Evolutionary conservation across 495 filamentous ascomycete genomes (phyloP), one percentile per base, ranked within the genome.

Genomic region (Penicillium lagena): DNA sequence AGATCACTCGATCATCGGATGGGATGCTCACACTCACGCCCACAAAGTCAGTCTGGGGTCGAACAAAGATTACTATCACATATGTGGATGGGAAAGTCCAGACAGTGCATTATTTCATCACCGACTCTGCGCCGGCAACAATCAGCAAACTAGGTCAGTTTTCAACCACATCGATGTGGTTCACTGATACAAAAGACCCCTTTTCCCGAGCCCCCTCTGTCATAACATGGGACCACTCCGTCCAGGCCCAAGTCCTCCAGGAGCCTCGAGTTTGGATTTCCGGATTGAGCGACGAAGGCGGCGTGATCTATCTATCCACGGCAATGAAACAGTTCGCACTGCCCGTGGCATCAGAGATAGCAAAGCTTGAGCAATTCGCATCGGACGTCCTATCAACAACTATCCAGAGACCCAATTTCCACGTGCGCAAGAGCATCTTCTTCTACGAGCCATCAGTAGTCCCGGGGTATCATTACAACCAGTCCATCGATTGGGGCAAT

Each of bases 251-350:
- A 15, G 72, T 75, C 32, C 53, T 64, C 2, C 73, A 78, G 47
- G 73, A 78, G 31, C 50, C 58, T 7, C 67, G 75, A 1, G 72
- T 73, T 13, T 78, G 75, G 75, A 75, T 77, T 17, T 64, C 72
- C 7, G 73, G 73, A 2, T 58, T 77, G 6, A 73, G 67, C 46
- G 72, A 77, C 42, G 75, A 78, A 63, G 74, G 68, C 12, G 74
- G 73, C 7, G 63, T 64, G 70, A 7, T 69, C 65, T 76, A 67
- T 30, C 56, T 75, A 1, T 66, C 73, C 4, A 63, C 67, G 2
- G 52, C 57, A 10, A 67, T 75, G 54, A 78, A 79, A 51, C 72
- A 77, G 41, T 57, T 56, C 5, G 57, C 64, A 31, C 67, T 65
- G 29, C 71, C 75, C 9, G 49, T 61, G 29, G 57, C 66, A 1